phyloP scores from a whole-genome alignment of 805 yeast species.

The Clavispora carvajalis region DNA sequence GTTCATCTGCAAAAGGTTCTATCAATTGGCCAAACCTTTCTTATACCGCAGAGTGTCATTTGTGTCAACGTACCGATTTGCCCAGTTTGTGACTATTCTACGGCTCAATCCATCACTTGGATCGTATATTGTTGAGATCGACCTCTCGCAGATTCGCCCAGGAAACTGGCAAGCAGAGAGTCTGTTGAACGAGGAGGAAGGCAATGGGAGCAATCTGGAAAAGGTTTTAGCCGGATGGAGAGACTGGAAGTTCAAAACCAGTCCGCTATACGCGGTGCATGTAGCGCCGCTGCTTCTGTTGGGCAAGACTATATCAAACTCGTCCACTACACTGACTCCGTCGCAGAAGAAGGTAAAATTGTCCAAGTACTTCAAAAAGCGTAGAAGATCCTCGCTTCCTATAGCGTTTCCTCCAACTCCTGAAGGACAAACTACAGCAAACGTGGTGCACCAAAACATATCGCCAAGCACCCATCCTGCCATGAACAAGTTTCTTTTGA shows the following conservation, averaged over 20 bases:
- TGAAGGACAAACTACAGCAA: not conserved
- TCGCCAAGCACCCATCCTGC: slow-evolving; percentile 39
- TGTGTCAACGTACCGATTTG: slow-evolving; percentile 71
- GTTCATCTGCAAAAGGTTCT: slow-evolving; percentile 47
- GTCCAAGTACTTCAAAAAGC: slow-evolving; percentile 14
- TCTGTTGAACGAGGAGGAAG: slow-evolving; percentile 4
- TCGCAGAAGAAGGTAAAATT: slow-evolving; percentile 13
- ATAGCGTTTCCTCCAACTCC: not conserved
- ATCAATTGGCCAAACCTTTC: slow-evolving; percentile 46
- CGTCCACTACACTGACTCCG: slow-evolving; percentile 10
- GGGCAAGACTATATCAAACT: slow-evolving; percentile 11
- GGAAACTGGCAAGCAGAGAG: slow-evolving; percentile 23
- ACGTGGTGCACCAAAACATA: not conserved
- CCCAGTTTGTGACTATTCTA: slow-evolving; percentile 71
- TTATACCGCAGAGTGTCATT: slow-evolving; percentile 53
- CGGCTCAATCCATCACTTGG: slow-evolving; percentile 55
- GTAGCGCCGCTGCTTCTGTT: slow-evolving; percentile 15
- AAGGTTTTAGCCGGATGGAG: slow-evolving; percentile 75
- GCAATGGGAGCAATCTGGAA: slow-evolving; percentile 1
- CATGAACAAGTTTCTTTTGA: slow-evolving; percentile 54
- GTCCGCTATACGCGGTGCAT: slow-evolving; percentile 51
- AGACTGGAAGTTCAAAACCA: slow-evolving; percentile 79
- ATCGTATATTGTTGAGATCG: slow-evolving; percentile 47
- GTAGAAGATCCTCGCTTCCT: slow-evolving; percentile 1
- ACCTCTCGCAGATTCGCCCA: slow-evolving; percentile 46